These are phyloP conservation scores for Tremellales sp. DNA, from an alignment of 1,284 basidiomycete species.

Conservation along the genomic window DNA sequence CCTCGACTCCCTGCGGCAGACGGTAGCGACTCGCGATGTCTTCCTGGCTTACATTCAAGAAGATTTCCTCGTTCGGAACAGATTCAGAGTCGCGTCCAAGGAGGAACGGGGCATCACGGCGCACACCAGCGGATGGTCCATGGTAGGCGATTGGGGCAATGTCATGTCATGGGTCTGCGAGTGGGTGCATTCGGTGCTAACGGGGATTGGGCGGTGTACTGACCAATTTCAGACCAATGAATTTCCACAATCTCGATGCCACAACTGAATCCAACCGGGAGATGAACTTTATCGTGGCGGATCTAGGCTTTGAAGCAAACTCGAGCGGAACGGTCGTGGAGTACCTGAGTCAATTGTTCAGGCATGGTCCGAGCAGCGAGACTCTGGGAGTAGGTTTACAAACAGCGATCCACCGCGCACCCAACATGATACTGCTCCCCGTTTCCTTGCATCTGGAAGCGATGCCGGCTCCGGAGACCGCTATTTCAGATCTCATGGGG, in stretches of 20 bases:
- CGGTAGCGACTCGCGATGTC: slow-evolving; percentile 29
- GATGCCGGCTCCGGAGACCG: slow-evolving; percentile 1
- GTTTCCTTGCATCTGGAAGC: too few relatives aligned
- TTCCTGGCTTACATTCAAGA: slow-evolving; percentile 25
- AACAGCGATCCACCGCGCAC: too few relatives aligned
- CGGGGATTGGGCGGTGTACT: not conserved
- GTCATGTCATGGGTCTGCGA: slow-evolving; percentile 31
- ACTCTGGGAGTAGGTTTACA: too few relatives aligned
- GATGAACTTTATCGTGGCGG: slow-evolving; percentile 26
- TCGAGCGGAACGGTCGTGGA: too few relatives aligned
- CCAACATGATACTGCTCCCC: too few relatives aligned
- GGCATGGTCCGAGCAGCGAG: too few relatives aligned
- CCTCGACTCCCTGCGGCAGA: slow-evolving; percentile 20
- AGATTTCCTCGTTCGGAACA: slow-evolving; percentile 10
- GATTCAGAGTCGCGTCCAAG: slow-evolving; percentile 2
- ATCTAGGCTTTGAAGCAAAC: slow-evolving; percentile 28
- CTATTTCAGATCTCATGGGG: slow-evolving; percentile 13
- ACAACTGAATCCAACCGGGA: slow-evolving; percentile 31
- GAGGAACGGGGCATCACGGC: slow-evolving; percentile 18
- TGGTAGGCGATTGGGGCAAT: slow-evolving; percentile 17
- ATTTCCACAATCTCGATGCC: slow-evolving; percentile 36
- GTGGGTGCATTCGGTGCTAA: slow-evolving; percentile 19
- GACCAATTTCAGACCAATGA: slow-evolving; percentile 22
- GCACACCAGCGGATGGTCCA: slow-evolving; percentile 23
- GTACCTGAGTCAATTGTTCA: too few relatives aligned